A percentile compares a stretch with the other conserved stretches of the same genome.
These are phyloP conservation scores for Apiotrichum mycotoxinovorans DNA, from an alignment of 1,284 basidiomycete genomes.

Conservation along the genomic window DNA sequence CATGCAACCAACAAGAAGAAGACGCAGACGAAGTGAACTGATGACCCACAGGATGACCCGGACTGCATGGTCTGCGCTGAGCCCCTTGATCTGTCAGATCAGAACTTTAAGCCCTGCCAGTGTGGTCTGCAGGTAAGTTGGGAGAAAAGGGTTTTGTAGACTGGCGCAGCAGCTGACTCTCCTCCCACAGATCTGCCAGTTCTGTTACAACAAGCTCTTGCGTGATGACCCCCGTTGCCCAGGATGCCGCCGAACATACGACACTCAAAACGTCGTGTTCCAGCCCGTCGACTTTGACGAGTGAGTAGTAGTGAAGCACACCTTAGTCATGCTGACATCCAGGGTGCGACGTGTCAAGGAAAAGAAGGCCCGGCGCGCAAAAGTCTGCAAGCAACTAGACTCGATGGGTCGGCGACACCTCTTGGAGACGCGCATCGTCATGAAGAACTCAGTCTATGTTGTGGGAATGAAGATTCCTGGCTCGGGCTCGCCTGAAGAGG, in stretches of 20 bases:
- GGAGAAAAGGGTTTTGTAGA: conserved; percentile 1
- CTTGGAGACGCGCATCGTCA: conserved; percentile 91
- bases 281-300: conserved; percentile 94
- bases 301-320: conserved; percentile 57
- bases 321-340: conserved; percentile 18
- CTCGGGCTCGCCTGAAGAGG: conserved; percentile 75
- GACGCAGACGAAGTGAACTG: not conserved
- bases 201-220: conserved; percentile 99
- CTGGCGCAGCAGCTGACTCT: not conserved
- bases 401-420: conserved; percentile 79
- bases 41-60: conserved; percentile 72
- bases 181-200: conserved; percentile 80
- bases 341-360: conserved; percentile 94
- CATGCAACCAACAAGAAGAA: not conserved
- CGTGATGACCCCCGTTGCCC: conserved; percentile 96
- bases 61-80: conserved; percentile 98
- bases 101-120: conserved; percentile 98
- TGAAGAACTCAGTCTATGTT: conserved; percentile 94
- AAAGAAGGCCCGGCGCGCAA: conserved; percentile 92
- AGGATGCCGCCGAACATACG: conserved; percentile 90
- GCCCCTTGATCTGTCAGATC: conserved; percentile 97
- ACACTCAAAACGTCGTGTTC: conserved; percentile 89
- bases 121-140: conserved; percentile 94
- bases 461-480: conserved; percentile 80
- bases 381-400: conserved; percentile 94